phyloP scores from a whole-genome alignment of 331 rosid genomes.

The Telfairia occidentalis region DNA sequence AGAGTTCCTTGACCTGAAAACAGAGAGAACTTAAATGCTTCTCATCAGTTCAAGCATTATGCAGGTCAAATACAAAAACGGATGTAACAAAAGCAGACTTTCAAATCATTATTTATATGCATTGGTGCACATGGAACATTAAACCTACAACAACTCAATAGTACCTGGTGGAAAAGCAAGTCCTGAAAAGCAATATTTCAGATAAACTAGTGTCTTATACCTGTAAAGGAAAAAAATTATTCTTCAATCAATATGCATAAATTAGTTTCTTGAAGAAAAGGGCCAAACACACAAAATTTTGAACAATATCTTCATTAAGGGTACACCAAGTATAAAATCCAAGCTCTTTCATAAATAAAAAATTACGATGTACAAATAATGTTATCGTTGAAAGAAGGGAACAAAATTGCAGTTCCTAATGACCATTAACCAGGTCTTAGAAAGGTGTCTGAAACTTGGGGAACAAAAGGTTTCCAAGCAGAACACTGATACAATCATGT shows the following conservation, averaged over 20 bases:
- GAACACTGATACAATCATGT: not conserved
- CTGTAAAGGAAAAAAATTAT: constrained; percentile 30
- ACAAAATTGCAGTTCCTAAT: not conserved
- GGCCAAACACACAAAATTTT: not conserved
- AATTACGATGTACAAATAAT: not conserved
- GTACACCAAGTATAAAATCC: not conserved
- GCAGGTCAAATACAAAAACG: not conserved
- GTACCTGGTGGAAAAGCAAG: constrained; percentile 96
- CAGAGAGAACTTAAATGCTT: not conserved
- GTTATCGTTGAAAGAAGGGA: not conserved
- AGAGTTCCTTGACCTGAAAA: constrained; percentile 79
- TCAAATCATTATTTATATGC: not conserved
- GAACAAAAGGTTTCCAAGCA: not conserved
- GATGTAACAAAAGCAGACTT: not conserved
- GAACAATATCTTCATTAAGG: not conserved
- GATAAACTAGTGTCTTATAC: constrained; percentile 82
- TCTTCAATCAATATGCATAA: constrained; percentile 12
- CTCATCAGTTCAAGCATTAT: not conserved
- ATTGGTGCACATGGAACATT: not conserved
- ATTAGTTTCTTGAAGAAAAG: not conserved
- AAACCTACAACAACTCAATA: not conserved
- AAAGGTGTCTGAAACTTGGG: not conserved
- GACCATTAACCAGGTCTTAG: not conserved
- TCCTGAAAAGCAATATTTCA: constrained; percentile 92
- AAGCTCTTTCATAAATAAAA: not conserved